Evolutionary conservation across 2,329 filamentous ascomycete genomes (phyloP), one percentile per base, ranked within the genome.

Genomic region (Hypoxylon sp.): DNA sequence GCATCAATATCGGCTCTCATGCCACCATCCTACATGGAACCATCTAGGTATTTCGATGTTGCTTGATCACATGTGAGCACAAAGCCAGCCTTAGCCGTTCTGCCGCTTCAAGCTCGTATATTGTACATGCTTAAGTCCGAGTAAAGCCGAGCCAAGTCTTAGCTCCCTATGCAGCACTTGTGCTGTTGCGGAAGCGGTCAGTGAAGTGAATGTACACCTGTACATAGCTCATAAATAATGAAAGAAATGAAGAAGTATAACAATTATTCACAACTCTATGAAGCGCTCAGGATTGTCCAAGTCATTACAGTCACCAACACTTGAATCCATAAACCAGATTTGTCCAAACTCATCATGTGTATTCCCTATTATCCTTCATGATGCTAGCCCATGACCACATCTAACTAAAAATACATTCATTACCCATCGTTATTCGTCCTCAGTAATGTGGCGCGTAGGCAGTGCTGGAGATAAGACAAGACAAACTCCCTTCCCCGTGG

Each of bases 371-470:
- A 60, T 55, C 37, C 54, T 17, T 31, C 55, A 35, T 31, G 37
- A 46, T 31, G 22, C 29, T 35, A 52, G 3, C 37, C 33, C 33
- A 57, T 52, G 39, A 47, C 44, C 53, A 42, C 33, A 39, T 46
- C 64, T 53, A 64, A 42, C 48, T 50, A 59, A 46, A 31, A 70
- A 48, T 70, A 70, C 64, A 70, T 44, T 67, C 63, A 51, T 70
- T 48, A 39, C 42, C 61, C 31, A 53, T 67, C 63, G 52, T 70
- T 29, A 70, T 44, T 64, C 63, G 37, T 70, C 59, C 54, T 63
- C 44, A 54, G 31, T 31, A 26, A 31, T 52, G 58, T 26, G 19
- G 59, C 55, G 51, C 50, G 35, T 59, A 47, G 11, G 57, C 50
- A 60, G 48, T 55, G 53, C 48, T 33, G 19, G 53, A 58, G 46